Evolutionary conservation across 345 rosid genomes (phyloP).

Genomic region (Lenwebbia sp.): DNA sequence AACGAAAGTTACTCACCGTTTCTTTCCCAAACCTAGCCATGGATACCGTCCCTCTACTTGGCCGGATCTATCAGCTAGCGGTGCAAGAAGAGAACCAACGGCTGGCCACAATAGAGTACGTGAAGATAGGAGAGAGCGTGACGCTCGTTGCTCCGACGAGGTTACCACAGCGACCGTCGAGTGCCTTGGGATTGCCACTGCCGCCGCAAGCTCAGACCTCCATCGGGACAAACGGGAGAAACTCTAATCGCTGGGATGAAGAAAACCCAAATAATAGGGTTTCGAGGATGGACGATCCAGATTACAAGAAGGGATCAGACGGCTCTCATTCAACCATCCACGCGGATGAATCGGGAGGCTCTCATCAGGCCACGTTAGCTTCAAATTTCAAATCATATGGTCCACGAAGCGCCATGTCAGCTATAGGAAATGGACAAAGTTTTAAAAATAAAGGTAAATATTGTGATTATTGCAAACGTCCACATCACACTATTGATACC

Average conservation of each 20-base stretch:
- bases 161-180: neutral
- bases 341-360: neutral
- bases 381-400: neutral
- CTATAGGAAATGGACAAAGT: neutral
- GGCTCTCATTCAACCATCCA: neutral
- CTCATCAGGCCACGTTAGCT: neutral
- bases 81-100: neutral
- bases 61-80: neutral
- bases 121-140: neutral
- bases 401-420: neutral
- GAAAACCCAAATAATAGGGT: neutral
- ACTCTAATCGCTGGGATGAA: neutral
- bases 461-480: neutral
- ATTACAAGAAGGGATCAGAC: neutral
- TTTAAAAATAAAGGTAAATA: neutral
- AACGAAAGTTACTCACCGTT: neutral
- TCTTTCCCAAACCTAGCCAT: neutral
- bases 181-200: neutral
- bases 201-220: neutral
- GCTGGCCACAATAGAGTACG: neutral
- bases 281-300: neutral
- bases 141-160: neutral
- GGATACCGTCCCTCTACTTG: neutral
- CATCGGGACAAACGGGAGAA: neutral
- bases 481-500: neutral